Evolutionary conservation across 108 stramenopile species (phyloP).

Genomic region (Mediolabrus comicus): DNA sequence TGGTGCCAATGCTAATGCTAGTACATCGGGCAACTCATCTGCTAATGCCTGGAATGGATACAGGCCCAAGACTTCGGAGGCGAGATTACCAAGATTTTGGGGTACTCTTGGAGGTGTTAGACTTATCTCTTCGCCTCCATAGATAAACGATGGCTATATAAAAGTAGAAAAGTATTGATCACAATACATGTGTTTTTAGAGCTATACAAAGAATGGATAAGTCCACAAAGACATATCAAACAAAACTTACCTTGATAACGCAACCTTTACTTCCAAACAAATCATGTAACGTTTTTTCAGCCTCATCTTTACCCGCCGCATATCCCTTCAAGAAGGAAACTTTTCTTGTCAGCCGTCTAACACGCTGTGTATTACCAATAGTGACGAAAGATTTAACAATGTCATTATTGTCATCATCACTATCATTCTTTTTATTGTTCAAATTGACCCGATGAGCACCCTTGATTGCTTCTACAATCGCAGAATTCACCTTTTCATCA

Average conservation of each 20-base stretch:
- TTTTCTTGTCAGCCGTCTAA: neutral
- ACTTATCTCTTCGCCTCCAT: slow-evolving; percentile 1
- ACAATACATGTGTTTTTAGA: neutral
- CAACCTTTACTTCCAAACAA: neutral
- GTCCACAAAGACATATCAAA: neutral
- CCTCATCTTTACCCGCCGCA: neutral
- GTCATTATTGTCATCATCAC: neutral
- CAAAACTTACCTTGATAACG: neutral
- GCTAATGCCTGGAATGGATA: neutral
- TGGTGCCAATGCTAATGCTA: neutral
- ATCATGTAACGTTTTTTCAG: neutral
- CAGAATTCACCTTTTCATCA: slow-evolving; percentile 1
- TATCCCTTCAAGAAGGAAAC: neutral
- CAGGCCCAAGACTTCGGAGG: neutral
- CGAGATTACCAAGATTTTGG: neutral
- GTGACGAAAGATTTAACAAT: neutral
- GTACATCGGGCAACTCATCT: neutral
- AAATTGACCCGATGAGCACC: neutral
- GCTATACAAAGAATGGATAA: too few relatives aligned
- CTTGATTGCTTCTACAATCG: neutral
- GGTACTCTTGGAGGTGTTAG: neutral
- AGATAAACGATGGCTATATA: neutral
- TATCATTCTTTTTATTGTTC: too few relatives aligned
- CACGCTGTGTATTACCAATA: neutral
- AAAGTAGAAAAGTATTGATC: neutral